Percentiles rank a stretch among this genome's conserved stretches.
Evolutionary conservation across 768 basidiomycete species (phyloP).

Genomic region (Paxillus rubicundulus): DNA sequence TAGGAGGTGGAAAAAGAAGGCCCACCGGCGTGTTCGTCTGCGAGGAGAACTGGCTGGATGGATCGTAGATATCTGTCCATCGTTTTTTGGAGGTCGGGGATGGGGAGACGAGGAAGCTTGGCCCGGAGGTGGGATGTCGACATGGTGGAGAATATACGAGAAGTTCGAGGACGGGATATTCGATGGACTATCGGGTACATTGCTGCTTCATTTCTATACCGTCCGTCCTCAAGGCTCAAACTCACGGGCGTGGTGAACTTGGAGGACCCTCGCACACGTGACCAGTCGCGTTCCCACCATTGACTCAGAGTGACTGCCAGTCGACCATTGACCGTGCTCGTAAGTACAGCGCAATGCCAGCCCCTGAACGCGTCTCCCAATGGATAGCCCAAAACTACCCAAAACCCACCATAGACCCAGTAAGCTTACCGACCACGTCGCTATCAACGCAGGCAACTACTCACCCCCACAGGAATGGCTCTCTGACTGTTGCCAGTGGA

Average conservation of each 20-base stretch:
- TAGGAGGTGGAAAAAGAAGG: slow-evolving; percentile 37
- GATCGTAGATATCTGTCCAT: slow-evolving; percentile 77
- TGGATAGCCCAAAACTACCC: slow-evolving; percentile 59
- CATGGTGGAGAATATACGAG: not conserved
- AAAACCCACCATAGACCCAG: slow-evolving; percentile 62
- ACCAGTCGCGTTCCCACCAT: not conserved
- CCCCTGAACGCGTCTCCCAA: slow-evolving; percentile 35
- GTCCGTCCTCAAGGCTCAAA: too few species aligned
- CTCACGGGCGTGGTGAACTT: too few species aligned
- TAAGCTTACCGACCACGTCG: slow-evolving; percentile 25
- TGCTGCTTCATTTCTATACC: not conserved
- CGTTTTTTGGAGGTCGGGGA: slow-evolving; percentile 74
- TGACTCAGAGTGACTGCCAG: too few species aligned
- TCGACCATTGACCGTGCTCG: not conserved
- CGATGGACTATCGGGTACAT: not conserved
- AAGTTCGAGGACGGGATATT: not conserved
- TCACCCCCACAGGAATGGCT: slow-evolving; percentile 65
- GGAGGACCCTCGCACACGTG: slow-evolving; percentile 2
- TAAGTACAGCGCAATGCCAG: slow-evolving; percentile 17
- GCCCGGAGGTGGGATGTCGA: not conserved
- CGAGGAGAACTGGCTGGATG: slow-evolving; percentile 73
- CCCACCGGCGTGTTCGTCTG: slow-evolving; percentile 64
- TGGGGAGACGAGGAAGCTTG: slow-evolving; percentile 68
- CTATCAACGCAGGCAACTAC: not conserved
- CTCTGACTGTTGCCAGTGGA: slow-evolving; percentile 66